Evolutionary conservation across 1,139 yeast species (phyloP).

Genomic region (Candida labiduridarum): DNA sequence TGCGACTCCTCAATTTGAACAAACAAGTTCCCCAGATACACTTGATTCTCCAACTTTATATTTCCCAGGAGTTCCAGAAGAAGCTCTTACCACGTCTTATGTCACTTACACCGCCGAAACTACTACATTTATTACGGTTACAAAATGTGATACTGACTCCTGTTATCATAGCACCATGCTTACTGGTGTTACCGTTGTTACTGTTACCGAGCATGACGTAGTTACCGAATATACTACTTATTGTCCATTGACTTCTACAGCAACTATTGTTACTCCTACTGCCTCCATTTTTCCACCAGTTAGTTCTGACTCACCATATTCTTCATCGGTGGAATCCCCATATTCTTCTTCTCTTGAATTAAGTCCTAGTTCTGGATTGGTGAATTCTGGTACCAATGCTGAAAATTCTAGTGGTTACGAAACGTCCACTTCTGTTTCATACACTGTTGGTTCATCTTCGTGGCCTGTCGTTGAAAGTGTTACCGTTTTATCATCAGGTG

Average conservation of each 20-base stretch:
- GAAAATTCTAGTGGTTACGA: neutral
- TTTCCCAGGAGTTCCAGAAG: neutral
- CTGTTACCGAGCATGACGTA: conserved; percentile 20
- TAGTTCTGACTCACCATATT: neutral
- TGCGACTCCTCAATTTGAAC: neutral
- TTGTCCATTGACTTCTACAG: conserved; percentile 17
- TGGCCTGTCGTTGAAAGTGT: neutral
- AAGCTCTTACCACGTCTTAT: neutral
- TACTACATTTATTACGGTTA: conserved; percentile 22
- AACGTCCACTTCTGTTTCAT: neutral
- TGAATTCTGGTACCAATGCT: neutral
- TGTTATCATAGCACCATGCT: conserved; percentile 34
- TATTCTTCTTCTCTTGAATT: neutral
- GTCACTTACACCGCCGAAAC: conserved; percentile 11
- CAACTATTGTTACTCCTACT: conserved; percentile 11
- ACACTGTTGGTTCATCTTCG: neutral
- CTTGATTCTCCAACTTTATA: conserved; percentile 13
- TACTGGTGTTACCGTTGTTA: conserved; percentile 38
- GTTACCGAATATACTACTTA: conserved; percentile 23
- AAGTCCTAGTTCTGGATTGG: neutral
- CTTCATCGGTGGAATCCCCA: neutral
- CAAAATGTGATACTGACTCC: conserved; percentile 24
- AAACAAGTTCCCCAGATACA: neutral
- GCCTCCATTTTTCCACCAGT: neutral
- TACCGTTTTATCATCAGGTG: neutral